Evolutionary conservation across 768 basidiomycete species (phyloP).

Genomic region (Roridomyces roridus): DNA sequence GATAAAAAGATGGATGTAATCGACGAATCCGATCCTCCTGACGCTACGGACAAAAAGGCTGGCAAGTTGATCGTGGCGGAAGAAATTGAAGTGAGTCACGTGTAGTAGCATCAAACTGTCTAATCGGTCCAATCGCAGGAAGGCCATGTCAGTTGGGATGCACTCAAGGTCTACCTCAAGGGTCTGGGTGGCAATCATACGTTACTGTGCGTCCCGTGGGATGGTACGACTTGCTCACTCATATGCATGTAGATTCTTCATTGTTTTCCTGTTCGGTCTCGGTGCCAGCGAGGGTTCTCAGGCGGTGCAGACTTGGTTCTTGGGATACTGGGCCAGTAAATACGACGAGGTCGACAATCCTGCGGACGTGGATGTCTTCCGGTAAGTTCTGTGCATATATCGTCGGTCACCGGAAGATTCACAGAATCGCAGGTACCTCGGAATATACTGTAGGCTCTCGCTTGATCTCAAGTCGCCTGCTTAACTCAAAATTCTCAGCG

Average conservation of each 20-base stretch:
- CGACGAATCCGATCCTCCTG: constrained; percentile 21
- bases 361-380: constrained; percentile 27
- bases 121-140: constrained; percentile 21
- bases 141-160: constrained; percentile 61
- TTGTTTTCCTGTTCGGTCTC: constrained; percentile 21
- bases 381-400: constrained; percentile 26
- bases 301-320: constrained; percentile 29
- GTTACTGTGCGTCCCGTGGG: no score
- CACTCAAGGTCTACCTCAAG: constrained; percentile 33
- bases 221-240: no score
- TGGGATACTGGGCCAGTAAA: constrained; percentile 32
- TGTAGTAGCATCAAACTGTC: no score
- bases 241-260: no score
- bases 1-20: constrained; percentile 25
- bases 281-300: constrained; percentile 17
- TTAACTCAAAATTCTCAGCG: not conserved
- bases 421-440: constrained; percentile 12
- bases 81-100: constrained; percentile 48
- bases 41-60: constrained; percentile 36
- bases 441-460: constrained; percentile 12
- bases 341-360: constrained; percentile 12
- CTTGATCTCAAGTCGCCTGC: not conserved
- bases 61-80: constrained; percentile 72
- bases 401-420: not conserved
- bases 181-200: constrained; percentile 29